Base-by-base conservation (phyloP, 2,329 filamentous ascomycete genomes). In the Epichloe gansuensis region DNA sequence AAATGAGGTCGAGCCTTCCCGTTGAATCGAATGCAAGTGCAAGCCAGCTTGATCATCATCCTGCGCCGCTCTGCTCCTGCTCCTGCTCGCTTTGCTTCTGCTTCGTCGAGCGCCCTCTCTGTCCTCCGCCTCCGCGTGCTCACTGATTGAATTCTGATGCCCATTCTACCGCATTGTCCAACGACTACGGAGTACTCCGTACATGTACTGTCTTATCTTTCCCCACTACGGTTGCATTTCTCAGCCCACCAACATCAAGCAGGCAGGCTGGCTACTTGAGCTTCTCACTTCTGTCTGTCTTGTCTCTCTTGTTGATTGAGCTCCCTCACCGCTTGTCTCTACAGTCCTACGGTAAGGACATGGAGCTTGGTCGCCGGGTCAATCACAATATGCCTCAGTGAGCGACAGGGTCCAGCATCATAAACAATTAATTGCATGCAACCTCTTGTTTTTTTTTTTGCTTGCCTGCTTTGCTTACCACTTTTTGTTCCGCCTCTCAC, bases 241-340 rank as follows among this genome's bases (percentile, higher is more conserved):
- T 34, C 43, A n/a, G 25, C 27, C 25, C 8, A 21, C 7, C n/a
- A 21, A 21, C 40, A 13, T 11, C n/a, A 25, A 21, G 40, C 40
- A 42, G 40, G 17, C 12, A 42, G 40, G 17, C 21, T 17, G 17
- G 40, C 17, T 5, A 42, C n/a, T 42, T 42, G 15, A 23, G 21
- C 41, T 43, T 46, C 25, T 17, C 17, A 21, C 17, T 11, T 35
- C 42, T 25, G 9, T 31, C 43, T n/a, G 12, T 9, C 17, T 21
- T 21, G 17, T 17, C 5, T 31, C 43, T 9, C 17, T 39, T 45
- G 42, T 15, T 31, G 41, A 36, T 50, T 27, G 40, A 39, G 15
- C 34, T 31, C 36, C 40, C 49, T 50, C 50, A 51, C 50, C 50
- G 50, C 50, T 47, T 51, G 50, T 51, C 50, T 43, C 38, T 21